These are phyloP conservation scores for Zasmidium cellare DNA, from an alignment of 2,329 filamentous ascomycete species.

Conservation along the genomic window DNA sequence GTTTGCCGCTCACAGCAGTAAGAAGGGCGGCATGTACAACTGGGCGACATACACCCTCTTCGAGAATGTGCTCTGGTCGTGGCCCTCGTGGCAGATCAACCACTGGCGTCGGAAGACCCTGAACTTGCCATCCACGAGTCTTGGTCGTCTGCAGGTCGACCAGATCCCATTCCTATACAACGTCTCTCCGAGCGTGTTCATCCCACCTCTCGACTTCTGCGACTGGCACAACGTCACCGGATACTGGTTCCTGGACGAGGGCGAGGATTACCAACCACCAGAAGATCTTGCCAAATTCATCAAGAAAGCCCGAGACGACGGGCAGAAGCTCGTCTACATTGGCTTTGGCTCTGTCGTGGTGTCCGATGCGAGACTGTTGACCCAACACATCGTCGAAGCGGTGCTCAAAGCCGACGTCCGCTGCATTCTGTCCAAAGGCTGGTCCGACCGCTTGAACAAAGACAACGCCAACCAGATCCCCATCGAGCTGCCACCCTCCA, in stretches of 20 bases:
- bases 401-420: slow-evolving; percentile 89
- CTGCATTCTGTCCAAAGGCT: slow-evolving; percentile 93
- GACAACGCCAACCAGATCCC: slow-evolving; percentile 55
- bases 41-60: slow-evolving; percentile 95
- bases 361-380: slow-evolving; percentile 82
- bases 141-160: slow-evolving; percentile 92
- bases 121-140: slow-evolving; percentile 73
- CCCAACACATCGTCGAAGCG: slow-evolving; percentile 87
- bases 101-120: slow-evolving; percentile 83
- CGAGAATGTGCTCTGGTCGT: slow-evolving; percentile 95
- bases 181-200: slow-evolving; percentile 91
- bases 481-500: slow-evolving; percentile 72
- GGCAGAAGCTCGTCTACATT: slow-evolving; percentile 92
- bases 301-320: slow-evolving; percentile 72
- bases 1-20: slow-evolving; percentile 73
- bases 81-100: slow-evolving; percentile 88
- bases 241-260: slow-evolving; percentile 95
- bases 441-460: slow-evolving; percentile 79
- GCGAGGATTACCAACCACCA: slow-evolving; percentile 69
- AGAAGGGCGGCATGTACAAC: slow-evolving; percentile 93
- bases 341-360: slow-evolving; percentile 97
- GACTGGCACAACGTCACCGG: slow-evolving; percentile 98
- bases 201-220: slow-evolving; percentile 89
- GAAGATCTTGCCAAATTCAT: slow-evolving; percentile 79
- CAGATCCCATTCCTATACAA: slow-evolving; percentile 99